Conservation (phyloP, 2,329 filamentous ascomycete species). For the Scedosporium minutisporum region DNA sequence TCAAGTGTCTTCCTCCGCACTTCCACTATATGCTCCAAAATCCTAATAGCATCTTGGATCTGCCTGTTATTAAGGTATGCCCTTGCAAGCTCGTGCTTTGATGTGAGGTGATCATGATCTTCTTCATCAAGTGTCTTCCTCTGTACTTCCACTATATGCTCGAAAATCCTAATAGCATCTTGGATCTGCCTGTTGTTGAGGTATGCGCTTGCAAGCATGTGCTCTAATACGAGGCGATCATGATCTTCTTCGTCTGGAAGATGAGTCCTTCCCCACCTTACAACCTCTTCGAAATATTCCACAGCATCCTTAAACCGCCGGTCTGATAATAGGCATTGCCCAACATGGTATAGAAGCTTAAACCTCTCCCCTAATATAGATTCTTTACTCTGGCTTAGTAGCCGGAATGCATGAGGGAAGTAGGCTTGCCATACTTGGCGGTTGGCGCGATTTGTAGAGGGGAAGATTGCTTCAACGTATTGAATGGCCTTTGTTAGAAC, state of each 20-base stretch:
- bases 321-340: not conserved
- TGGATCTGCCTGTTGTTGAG: not conserved
- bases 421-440: conserved; percentile 12
- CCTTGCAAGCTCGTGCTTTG: not conserved
- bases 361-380: conserved; percentile 7
- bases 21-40: not conserved
- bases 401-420: conserved; percentile 13
- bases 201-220: not conserved
- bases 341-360: conserved; percentile 10
- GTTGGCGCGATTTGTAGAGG: not conserved
- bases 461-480: not conserved
- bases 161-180: not conserved
- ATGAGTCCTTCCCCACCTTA: not conserved
- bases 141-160: not conserved
- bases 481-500: not conserved
- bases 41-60: not conserved
- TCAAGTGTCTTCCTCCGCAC: not conserved
- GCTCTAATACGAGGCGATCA: not conserved
- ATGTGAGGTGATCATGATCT: not conserved
- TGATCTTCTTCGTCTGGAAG: not conserved
- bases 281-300: not conserved
- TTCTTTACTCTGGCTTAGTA: conserved; percentile 8
- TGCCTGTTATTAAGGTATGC: not conserved
- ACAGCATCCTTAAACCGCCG: not conserved
- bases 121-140: not conserved